A percentile compares a stretch with the other conserved stretches of the same genome.
phyloP scores from a whole-genome alignment of 768 basidiomycete genomes.

The Russula ochroleuca region DNA sequence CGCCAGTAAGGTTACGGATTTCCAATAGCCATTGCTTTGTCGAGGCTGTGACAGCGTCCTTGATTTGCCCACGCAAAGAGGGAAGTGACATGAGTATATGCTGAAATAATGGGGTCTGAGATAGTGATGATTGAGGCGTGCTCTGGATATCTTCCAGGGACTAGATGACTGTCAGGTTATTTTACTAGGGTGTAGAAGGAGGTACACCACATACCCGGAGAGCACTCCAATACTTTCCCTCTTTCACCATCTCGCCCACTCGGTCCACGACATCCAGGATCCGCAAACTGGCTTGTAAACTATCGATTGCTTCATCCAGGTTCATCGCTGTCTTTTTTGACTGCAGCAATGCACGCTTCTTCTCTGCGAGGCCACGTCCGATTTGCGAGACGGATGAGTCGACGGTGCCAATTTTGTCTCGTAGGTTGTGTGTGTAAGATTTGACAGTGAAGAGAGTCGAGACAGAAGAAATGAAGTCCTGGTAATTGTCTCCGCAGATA shows the following conservation, averaged over 20 bases:
- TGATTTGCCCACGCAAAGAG: conserved; percentile 82
- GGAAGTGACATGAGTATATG: conserved; percentile 90
- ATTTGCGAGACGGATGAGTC: conserved; percentile 86
- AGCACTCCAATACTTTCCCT: conserved; percentile 96
- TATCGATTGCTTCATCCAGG: conserved; percentile 95
- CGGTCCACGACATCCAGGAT: conserved; percentile 90
- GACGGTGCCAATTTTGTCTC: conserved; percentile 84
- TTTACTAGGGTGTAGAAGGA: conserved; percentile 28
- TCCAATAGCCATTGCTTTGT: conserved; percentile 97
- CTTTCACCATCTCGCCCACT: conserved; percentile 87
- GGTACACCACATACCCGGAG: conserved; percentile 62
- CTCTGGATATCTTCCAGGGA: conserved; percentile 93
- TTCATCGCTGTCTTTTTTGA: conserved; percentile 91
- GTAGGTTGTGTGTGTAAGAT: conserved; percentile 91
- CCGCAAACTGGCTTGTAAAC: conserved; percentile 86
- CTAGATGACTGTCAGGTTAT: conserved; percentile 42
- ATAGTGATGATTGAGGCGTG: conserved; percentile 83
- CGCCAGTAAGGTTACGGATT: conserved; percentile 80
- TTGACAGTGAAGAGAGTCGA: conserved; percentile 95
- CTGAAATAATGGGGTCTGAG: conserved; percentile 89
- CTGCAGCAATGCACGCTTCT: conserved; percentile 86
- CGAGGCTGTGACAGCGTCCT: conserved; percentile 89
- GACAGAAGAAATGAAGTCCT: conserved; percentile 95
- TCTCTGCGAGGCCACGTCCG: conserved; percentile 83
- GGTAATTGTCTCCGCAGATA: conserved; percentile 94